phyloP scores from a whole-genome alignment of 2,329 filamentous ascomycete genomes.

The Triangularia setosa region DNA sequence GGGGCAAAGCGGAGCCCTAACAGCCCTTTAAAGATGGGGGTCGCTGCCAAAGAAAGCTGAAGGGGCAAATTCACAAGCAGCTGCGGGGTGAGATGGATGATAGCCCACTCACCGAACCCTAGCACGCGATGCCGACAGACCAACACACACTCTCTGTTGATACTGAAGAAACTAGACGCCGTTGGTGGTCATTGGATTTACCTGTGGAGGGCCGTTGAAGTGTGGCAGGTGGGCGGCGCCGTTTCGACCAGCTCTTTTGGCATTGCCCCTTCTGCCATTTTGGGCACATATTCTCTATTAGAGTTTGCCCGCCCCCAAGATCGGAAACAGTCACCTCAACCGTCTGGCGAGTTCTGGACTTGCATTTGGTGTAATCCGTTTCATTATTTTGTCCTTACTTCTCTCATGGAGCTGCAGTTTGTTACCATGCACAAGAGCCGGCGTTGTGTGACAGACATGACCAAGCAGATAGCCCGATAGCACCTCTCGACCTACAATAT shows the following conservation, averaged over 20 bases:
- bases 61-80: constrained; percentile 3
- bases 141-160: not conserved
- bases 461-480: not conserved
- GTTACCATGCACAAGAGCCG: not conserved
- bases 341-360: not conserved
- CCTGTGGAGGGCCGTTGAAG: constrained; percentile 1
- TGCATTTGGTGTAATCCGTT: not conserved
- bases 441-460: not conserved
- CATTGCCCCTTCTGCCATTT: not conserved
- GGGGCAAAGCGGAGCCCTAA: constrained; percentile 5
- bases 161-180: not conserved
- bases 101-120: constrained; percentile 1
- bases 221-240: not conserved
- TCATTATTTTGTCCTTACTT: not conserved
- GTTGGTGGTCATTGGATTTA: not conserved
- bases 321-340: not conserved
- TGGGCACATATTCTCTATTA: not conserved
- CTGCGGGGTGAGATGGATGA: constrained; percentile 7
- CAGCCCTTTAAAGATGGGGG: constrained; percentile 1
- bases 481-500: not conserved
- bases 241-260: not conserved
- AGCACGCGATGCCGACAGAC: not conserved
- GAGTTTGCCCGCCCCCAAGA: not conserved
- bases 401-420: not conserved
- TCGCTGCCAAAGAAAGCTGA: constrained; percentile 1